Conservation (phyloP, 768 basidiomycete genomes). For the Xerocomellus intermedius region DNA sequence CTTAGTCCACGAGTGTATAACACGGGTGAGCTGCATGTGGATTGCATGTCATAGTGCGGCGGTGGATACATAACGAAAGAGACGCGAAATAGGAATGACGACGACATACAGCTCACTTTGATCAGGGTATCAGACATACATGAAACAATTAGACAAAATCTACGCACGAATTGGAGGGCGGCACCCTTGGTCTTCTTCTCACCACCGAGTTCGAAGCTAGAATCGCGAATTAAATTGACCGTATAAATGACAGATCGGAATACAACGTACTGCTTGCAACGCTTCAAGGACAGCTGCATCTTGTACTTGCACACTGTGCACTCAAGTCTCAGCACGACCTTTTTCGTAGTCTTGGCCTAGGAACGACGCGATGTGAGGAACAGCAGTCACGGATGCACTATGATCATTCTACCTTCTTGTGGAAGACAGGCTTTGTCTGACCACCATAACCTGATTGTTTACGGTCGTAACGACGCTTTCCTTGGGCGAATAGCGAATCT, state of each 20-base stretch:
- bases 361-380: neutral
- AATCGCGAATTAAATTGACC: neutral
- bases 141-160: neutral
- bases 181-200: conserved; percentile 99
- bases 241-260: neutral
- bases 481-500: conserved; percentile 95
- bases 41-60: conserved; percentile 29
- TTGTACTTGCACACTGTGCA: conserved; percentile 99
- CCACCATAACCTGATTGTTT: conserved; percentile 99
- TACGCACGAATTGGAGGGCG: conserved; percentile 88
- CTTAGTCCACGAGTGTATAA: neutral
- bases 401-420: conserved; percentile 77
- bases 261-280: conserved; percentile 93
- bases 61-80: conserved; percentile 26
- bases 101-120: conserved; percentile 22
- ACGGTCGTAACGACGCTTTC: conserved; percentile 99
- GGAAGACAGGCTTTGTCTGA: conserved; percentile 99
- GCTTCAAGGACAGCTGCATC: conserved; percentile 94
- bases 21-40: conserved; percentile 16
- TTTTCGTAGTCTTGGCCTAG: conserved; percentile 98
- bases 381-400: neutral
- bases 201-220: conserved; percentile 97
- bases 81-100: conserved; percentile 14
- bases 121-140: conserved; percentile 2
- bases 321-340: conserved; percentile 96